Conservation (phyloP, 1,284 basidiomycete genomes). For the Trichosporon sp. region DNA sequence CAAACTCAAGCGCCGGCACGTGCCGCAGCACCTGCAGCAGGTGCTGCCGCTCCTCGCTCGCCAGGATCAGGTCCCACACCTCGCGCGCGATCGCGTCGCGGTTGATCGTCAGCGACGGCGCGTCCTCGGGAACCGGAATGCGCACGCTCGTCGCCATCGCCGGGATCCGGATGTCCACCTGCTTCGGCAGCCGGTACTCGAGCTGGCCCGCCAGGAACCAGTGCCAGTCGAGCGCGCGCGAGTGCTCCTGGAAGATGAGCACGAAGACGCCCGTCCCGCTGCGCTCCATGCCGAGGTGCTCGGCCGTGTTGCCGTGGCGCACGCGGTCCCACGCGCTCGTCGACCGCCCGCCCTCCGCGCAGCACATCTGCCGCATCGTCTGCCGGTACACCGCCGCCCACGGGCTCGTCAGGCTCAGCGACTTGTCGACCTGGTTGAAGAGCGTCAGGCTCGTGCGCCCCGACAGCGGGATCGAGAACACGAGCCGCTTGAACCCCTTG, state of each 20-base stretch:
- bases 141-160: slow-evolving; percentile 34
- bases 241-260: slow-evolving; percentile 39
- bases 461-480: slow-evolving; percentile 40
- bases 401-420: slow-evolving; percentile 27
- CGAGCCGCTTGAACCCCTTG: slow-evolving; percentile 36
- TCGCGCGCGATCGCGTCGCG: slow-evolving; percentile 24
- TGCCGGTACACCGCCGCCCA: slow-evolving; percentile 13
- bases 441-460: slow-evolving; percentile 35
- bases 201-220: slow-evolving; percentile 47
- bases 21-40: slow-evolving; percentile 25
- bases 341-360: neutral
- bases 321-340: slow-evolving; percentile 7
- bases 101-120: slow-evolving; percentile 25
- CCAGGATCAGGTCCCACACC: slow-evolving; percentile 32
- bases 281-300: slow-evolving; percentile 10
- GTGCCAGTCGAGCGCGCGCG: slow-evolving; percentile 47
- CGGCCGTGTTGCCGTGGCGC: slow-evolving; percentile 10
- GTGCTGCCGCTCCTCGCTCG: slow-evolving; percentile 27
- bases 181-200: slow-evolving; percentile 33
- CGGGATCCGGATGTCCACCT: slow-evolving; percentile 40
- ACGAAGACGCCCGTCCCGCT: slow-evolving; percentile 32
- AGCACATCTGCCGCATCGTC: slow-evolving; percentile 8
- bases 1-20: slow-evolving; percentile 31
- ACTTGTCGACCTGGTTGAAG: slow-evolving; percentile 44
- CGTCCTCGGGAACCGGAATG: slow-evolving; percentile 33